Conservation (phyloP, 208 protist species). For the Endotrypanum monterogeii region DNA sequence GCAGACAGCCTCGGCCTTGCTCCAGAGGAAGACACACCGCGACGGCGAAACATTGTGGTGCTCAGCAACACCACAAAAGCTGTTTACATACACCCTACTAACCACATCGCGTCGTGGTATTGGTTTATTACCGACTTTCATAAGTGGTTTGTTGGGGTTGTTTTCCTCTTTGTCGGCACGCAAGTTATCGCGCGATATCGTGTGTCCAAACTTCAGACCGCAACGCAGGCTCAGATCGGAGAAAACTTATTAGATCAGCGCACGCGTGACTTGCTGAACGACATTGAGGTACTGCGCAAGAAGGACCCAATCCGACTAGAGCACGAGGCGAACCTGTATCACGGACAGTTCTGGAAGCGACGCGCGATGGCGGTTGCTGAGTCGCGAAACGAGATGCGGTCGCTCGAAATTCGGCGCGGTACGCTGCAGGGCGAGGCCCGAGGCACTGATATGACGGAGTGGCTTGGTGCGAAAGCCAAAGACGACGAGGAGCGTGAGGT, state of each 20-base stretch:
- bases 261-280: constrained; percentile 73
- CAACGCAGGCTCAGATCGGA: constrained; percentile 79
- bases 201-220: constrained; percentile 72
- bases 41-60: constrained; percentile 81
- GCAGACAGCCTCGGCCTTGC: constrained; percentile 40
- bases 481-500: constrained; percentile 90
- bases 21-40: constrained; percentile 26
- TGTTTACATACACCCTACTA: constrained; percentile 85
- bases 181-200: constrained; percentile 85
- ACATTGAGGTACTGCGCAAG: constrained; percentile 84
- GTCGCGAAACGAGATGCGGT: constrained; percentile 55
- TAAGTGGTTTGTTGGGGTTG: constrained; percentile 80
- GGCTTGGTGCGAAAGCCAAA: constrained; percentile 87
- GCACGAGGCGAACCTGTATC: constrained; percentile 85
- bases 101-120: constrained; percentile 89
- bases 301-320: constrained; percentile 88
- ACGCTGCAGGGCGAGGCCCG: constrained; percentile 72
- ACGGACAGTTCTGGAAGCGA: constrained; percentile 90
- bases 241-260: constrained; percentile 89
- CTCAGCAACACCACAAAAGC: constrained; percentile 86
- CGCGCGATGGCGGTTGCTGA: constrained; percentile 65
- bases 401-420: constrained; percentile 69
- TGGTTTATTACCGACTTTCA: constrained; percentile 90
- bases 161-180: constrained; percentile 78
- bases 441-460: constrained; percentile 91